Evolutionary conservation across 2,329 filamentous ascomycete genomes (phyloP).

Genomic region (Parascedosporium putredinis): DNA sequence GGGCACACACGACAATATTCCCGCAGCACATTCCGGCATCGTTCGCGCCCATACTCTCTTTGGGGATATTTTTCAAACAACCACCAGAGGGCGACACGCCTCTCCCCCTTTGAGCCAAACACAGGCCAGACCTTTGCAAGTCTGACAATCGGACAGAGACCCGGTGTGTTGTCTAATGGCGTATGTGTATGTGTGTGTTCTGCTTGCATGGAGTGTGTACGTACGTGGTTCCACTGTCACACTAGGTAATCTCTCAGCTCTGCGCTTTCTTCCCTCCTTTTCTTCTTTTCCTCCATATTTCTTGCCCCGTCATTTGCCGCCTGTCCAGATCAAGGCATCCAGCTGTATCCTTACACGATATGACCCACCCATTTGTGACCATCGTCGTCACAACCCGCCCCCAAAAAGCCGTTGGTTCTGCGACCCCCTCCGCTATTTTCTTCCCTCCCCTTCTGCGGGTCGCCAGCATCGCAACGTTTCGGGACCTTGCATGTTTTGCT

Average conservation of each 20-base stretch:
- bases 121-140: no score
- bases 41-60: neutral
- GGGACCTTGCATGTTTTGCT: constrained; percentile 5
- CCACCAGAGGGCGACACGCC: neutral
- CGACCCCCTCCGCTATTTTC: neutral
- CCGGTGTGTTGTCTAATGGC: no score
- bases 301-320: neutral
- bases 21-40: neutral
- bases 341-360: neutral
- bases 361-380: neutral
- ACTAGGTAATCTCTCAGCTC: neutral
- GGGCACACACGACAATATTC: neutral
- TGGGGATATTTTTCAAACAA: neutral
- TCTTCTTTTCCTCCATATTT: no score
- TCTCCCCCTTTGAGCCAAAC: no score
- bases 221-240: no score
- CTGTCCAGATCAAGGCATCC: neutral
- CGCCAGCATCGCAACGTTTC: neutral
- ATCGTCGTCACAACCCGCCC: neutral
- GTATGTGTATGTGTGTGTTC: no score
- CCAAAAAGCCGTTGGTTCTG: neutral
- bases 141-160: no score
- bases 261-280: no score
- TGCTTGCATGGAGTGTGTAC: no score
- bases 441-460: neutral